These are phyloP conservation scores for Xerophyta viscosa DNA, from an alignment of 106 monocot species.

Conservation along the genomic window DNA sequence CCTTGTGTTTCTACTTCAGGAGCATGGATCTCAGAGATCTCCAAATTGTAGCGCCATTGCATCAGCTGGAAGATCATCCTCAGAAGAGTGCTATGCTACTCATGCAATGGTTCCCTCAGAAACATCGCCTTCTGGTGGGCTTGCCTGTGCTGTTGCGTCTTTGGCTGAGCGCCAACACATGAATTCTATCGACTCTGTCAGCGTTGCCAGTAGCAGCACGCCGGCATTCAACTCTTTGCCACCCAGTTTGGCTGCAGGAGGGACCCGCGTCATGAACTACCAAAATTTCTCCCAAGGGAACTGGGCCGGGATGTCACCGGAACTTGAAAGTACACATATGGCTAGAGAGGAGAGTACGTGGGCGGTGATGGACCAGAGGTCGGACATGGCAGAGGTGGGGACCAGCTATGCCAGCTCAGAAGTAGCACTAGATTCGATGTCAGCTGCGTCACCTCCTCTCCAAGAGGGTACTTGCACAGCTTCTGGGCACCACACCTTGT, in stretches of 20 bases:
- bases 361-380: constrained; percentile 23
- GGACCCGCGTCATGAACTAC: background rate
- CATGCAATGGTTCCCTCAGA: constrained; percentile 11
- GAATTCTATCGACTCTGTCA: constrained; percentile 5
- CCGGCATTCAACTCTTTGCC: constrained; percentile 8
- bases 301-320: constrained; percentile 35
- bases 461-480: constrained; percentile 5
- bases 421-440: constrained; percentile 5
- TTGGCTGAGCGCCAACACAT: constrained; percentile 44
- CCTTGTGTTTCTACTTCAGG: too few species aligned
- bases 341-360: constrained; percentile 17
- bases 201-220: background rate
- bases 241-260: constrained; percentile 7
- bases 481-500: constrained; percentile 21
- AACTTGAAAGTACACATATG: background rate
- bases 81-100: constrained; percentile 10
- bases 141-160: constrained; percentile 45
- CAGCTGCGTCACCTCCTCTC: background rate
- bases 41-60: constrained; percentile 12
- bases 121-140: constrained; percentile 29
- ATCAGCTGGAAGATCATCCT: constrained; percentile 3
- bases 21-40: constrained; percentile 24
- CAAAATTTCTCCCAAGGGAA: constrained; percentile 9
- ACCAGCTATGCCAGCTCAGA: constrained; percentile 31
- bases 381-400: constrained; percentile 31